Percentiles rank a stretch among this genome's conserved stretches.
phyloP scores from a whole-genome alignment of 148 eudicot genomes.

The Fallopia convolvulus region DNA sequence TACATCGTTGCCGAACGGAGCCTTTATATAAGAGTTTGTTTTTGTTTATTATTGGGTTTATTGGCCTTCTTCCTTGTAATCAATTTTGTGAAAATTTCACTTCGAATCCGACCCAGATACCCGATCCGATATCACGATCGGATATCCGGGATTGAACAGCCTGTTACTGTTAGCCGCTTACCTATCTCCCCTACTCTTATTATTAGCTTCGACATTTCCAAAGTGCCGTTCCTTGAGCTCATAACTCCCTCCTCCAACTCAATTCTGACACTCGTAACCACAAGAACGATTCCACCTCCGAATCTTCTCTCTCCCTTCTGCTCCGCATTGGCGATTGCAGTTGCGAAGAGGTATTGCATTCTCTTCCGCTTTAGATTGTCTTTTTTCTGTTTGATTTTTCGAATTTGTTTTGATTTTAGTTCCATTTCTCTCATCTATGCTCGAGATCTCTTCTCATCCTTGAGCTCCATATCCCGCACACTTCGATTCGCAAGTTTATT shows the following conservation, averaged over 20 bases:
- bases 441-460: background rate
- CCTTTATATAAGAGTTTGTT: too few relatives aligned
- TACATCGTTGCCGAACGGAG: too few relatives aligned
- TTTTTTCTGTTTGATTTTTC: background rate
- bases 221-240: background rate
- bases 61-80: too few relatives aligned
- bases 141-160: background rate
- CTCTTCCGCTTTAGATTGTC: background rate
- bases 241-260: background rate
- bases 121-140: too few relatives aligned
- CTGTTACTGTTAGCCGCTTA: background rate
- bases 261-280: background rate
- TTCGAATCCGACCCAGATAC: too few relatives aligned
- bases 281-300: background rate
- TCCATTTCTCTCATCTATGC: background rate
- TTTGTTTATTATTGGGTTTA: too few relatives aligned
- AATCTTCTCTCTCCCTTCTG: background rate
- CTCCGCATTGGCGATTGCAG: background rate
- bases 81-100: too few relatives aligned
- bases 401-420: background rate
- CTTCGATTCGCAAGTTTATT: background rate
- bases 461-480: background rate
- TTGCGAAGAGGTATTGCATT: slow-evolving; percentile 4
- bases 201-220: slow-evolving; percentile 2
- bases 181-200: background rate